These are phyloP conservation scores for Globisporangium canariense DNA, from an alignment of 352 stramenopile genomes.

Conservation along the genomic window DNA sequence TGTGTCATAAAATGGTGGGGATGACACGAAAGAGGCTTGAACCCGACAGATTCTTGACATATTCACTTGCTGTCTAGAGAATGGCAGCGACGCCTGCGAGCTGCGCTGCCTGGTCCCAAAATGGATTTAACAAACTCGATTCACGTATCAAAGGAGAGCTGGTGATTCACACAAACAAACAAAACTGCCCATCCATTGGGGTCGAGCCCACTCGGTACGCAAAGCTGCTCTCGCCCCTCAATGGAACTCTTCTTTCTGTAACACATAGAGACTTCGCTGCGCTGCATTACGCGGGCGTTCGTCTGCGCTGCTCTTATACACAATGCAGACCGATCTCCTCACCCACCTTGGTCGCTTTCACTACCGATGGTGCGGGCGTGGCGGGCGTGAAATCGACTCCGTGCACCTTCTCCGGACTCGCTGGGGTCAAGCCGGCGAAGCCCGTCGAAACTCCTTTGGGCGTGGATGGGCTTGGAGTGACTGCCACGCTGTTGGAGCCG, in stretches of 20 bases:
- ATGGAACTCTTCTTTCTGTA: background rate
- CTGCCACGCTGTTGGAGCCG: background rate
- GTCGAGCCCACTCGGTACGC: constrained; percentile 8
- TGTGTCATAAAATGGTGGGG: no score
- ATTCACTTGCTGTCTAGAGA: no score
- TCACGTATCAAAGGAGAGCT: background rate
- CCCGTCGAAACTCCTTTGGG: constrained; percentile 14
- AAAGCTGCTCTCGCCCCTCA: background rate
- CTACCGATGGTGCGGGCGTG: constrained; percentile 12
- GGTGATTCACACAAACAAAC: background rate
- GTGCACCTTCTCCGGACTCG: constrained; percentile 19
- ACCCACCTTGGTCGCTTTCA: constrained; percentile 9
- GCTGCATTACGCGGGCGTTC: background rate
- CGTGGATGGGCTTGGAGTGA: constrained; percentile 15
- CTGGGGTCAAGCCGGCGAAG: constrained; percentile 12
- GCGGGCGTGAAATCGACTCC: constrained; percentile 12
- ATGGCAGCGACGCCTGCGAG: no score
- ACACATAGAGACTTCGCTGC: constrained; percentile 1
- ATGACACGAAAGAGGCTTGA: no score
- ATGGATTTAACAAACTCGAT: background rate
- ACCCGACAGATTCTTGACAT: no score
- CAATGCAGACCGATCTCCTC: constrained; percentile 7
- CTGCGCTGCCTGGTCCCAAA: background rate
- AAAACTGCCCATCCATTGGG: constrained; percentile 11
- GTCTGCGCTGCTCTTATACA: constrained; percentile 5